A percentile compares a stretch with the other conserved stretches of the same genome.
Evolutionary conservation across 345 rosid species (phyloP).

Genomic region (Populus euphratica): DNA sequence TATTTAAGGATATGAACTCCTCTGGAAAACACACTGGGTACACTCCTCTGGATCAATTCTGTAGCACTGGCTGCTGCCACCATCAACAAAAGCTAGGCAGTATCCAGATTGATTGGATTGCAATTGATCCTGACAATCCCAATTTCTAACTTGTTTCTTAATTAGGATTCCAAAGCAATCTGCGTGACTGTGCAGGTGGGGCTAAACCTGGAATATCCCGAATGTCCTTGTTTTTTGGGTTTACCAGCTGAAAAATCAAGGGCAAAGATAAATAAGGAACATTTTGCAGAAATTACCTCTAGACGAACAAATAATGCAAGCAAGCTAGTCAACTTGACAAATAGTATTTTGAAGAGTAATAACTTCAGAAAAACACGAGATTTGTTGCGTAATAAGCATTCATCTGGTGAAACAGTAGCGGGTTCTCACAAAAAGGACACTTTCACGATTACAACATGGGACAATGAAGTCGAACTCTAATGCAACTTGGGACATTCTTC

Average conservation of each 20-base stretch:
- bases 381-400: not conserved
- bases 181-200: slow-evolving; percentile 78
- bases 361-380: not conserved
- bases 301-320: not conserved
- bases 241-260: slow-evolving; percentile 55
- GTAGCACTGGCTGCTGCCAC: not conserved
- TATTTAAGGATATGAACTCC: not conserved
- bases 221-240: slow-evolving; percentile 87
- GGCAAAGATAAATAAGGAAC: not conserved
- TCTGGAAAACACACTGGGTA: not conserved
- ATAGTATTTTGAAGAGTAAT: not conserved
- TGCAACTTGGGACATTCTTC: not conserved
- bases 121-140: not conserved
- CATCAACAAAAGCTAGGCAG: not conserved
- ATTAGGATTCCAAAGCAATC: slow-evolving; percentile 61
- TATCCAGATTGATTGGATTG: not conserved
- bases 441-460: too few relatives aligned
- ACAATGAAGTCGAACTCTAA: not conserved
- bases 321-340: not conserved
- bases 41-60: not conserved
- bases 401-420: not conserved
- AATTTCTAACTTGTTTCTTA: not conserved
- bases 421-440: not conserved
- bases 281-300: not conserved
- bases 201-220: slow-evolving; percentile 87